These are phyloP conservation scores for Wickerhamiella sergipiensis DNA, from an alignment of 805 yeast genomes.

Conservation along the genomic window DNA sequence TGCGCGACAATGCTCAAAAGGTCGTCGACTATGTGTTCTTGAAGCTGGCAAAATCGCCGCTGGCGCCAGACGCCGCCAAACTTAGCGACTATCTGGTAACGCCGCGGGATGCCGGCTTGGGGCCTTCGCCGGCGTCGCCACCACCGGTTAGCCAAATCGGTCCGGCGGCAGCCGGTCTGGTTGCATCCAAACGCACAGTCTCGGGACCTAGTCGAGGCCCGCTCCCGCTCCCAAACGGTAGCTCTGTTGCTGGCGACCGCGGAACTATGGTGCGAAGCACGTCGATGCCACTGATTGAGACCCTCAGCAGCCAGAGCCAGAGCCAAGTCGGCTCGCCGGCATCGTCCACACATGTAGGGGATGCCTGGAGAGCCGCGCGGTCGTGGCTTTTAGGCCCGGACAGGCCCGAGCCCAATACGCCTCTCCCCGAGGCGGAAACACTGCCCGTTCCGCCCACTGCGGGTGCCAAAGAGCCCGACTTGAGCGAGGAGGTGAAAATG, in stretches of 20 bases:
- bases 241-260: not conserved
- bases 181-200: not conserved
- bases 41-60: constrained; percentile 48
- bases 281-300: not conserved
- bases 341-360: not conserved
- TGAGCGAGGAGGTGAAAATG: constrained; percentile 10
- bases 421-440: not conserved
- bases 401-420: not conserved
- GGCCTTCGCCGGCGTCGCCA: not conserved
- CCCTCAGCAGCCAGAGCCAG: not conserved
- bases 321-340: not conserved
- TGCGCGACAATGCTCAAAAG: constrained; percentile 54
- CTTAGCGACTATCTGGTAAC: constrained; percentile 10
- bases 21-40: constrained; percentile 61
- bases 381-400: not conserved
- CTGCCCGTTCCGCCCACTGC: not conserved
- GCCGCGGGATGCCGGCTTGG: not conserved
- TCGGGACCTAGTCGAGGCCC: not conserved
- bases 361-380: not conserved
- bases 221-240: too few relatives aligned
- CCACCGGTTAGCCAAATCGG: not conserved
- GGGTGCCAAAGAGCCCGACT: not conserved
- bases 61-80: constrained; percentile 49
- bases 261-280: not conserved
- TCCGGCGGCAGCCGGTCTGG: not conserved